Conservation (phyloP, 768 basidiomycete species). For the Clitopilus hobsonii region DNA sequence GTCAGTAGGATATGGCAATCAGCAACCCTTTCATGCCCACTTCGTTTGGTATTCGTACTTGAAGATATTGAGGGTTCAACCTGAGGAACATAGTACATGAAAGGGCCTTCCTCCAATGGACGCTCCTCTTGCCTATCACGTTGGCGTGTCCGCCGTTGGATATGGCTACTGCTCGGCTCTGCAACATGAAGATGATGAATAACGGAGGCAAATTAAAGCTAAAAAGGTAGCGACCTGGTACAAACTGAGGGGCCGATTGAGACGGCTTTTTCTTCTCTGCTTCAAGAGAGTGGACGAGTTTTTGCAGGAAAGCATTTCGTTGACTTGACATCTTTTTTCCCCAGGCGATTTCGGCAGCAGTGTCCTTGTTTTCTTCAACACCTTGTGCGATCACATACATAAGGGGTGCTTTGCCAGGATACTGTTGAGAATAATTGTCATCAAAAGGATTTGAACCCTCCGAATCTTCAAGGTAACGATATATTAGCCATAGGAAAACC, state of each 20-base stretch:
- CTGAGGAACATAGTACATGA: constrained; percentile 47
- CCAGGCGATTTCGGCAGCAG: constrained; percentile 72
- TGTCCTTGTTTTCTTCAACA: constrained; percentile 72
- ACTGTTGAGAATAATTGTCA: constrained; percentile 52
- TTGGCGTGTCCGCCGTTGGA: constrained; percentile 24
- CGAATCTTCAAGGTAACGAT: constrained; percentile 72
- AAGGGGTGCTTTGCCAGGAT: constrained; percentile 62
- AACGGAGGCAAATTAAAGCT: background rate
- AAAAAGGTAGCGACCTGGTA: constrained; percentile 31
- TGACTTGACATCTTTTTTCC: constrained; percentile 69
- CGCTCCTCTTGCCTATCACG: constrained; percentile 30
- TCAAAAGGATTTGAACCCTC: constrained; percentile 69
- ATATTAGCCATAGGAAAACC: constrained; percentile 82
- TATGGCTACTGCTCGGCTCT: constrained; percentile 26
- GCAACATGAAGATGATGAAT: constrained; percentile 6
- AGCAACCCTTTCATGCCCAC: constrained; percentile 6
- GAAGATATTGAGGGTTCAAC: constrained; percentile 20
- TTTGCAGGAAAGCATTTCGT: constrained; percentile 67
- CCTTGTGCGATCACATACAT: constrained; percentile 56
- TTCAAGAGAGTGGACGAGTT: constrained; percentile 54
- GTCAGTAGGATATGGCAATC: background rate
- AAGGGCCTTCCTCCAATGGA: constrained; percentile 38
- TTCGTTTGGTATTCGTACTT: constrained; percentile 14
- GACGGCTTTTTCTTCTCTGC: constrained; percentile 45
- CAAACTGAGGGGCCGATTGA: constrained; percentile 34